phyloP scores from a whole-genome alignment of 164 flowering plant species.

The Dillenia turbinata region DNA sequence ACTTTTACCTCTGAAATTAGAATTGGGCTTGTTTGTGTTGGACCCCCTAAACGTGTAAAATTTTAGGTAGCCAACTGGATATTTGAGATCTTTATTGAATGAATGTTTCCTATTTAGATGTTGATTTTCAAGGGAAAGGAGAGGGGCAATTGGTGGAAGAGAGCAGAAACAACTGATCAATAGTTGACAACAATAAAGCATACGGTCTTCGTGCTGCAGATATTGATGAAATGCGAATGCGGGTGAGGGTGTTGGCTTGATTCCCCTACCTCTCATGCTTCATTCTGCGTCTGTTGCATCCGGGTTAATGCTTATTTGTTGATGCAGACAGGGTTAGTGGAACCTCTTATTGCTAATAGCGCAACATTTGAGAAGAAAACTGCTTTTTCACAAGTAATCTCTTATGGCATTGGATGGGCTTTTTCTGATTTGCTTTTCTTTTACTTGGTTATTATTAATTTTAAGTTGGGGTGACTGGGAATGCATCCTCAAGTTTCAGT shows the following conservation, averaged over 20 bases:
- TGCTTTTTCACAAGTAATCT: too few species aligned
- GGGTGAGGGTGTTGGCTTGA: background rate
- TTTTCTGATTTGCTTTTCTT: too few species aligned
- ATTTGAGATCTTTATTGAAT: too few species aligned
- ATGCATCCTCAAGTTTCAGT: slow-evolving; percentile 15
- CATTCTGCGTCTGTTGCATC: too few species aligned
- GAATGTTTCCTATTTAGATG: slow-evolving; percentile 22
- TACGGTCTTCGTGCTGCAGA: slow-evolving; percentile 85
- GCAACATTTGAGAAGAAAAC: too few species aligned
- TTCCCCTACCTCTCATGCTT: background rate
- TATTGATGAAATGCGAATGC: slow-evolving; percentile 79
- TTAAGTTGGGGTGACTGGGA: background rate
- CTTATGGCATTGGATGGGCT: too few species aligned
- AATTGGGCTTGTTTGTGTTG: too few species aligned
- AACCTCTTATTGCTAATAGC: slow-evolving; percentile 92
- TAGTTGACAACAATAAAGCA: slow-evolving; percentile 83
- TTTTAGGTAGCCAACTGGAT: too few species aligned
- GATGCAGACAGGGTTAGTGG: slow-evolving; percentile 78
- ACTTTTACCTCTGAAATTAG: too few species aligned
- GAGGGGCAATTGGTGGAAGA: slow-evolving; percentile 30
- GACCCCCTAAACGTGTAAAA: too few species aligned
- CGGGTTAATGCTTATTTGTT: slow-evolving; percentile 10
- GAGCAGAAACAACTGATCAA: slow-evolving; percentile 60
- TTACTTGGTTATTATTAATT: slow-evolving; percentile 1
- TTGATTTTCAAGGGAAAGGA: slow-evolving; percentile 29